A percentile compares a stretch with the other conserved stretches of the same genome.
phyloP scores from a whole-genome alignment of 2,329 filamentous ascomycete species.

The Aureobasidium sp. region DNA sequence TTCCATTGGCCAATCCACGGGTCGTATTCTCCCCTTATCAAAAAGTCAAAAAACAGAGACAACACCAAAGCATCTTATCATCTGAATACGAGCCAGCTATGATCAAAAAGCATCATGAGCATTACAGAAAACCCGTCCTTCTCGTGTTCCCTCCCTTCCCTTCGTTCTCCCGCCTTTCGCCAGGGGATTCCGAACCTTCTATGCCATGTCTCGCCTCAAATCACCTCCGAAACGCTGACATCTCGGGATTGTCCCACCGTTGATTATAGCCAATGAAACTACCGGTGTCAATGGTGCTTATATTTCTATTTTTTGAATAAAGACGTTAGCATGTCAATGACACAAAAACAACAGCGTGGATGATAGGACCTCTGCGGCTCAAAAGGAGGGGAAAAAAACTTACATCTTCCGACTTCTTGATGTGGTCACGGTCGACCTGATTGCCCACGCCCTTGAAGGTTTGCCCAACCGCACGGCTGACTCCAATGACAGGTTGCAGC shows the following conservation, averaged over 20 bases:
- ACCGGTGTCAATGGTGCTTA: background rate
- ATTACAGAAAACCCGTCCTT: background rate
- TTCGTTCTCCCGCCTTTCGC: background rate
- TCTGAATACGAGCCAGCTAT: background rate
- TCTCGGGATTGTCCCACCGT: background rate
- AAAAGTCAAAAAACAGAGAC: background rate
- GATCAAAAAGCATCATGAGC: background rate
- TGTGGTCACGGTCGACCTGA: slow-evolving; percentile 74
- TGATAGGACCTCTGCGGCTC: background rate
- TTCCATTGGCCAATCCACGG: no score
- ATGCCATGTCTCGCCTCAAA: background rate
- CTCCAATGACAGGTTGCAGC: slow-evolving; percentile 81
- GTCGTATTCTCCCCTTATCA: no score
- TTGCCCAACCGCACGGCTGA: slow-evolving; percentile 80
- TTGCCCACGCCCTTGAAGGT: slow-evolving; percentile 90
- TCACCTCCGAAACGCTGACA: background rate
- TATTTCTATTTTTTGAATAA: background rate
- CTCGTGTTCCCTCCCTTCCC: background rate
- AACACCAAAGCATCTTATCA: background rate
- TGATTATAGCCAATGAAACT: background rate
- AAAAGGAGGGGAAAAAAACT: slow-evolving; percentile 37
- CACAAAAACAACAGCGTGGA: no score
- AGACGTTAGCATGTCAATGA: background rate
- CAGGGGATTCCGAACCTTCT: background rate
- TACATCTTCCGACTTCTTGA: slow-evolving; percentile 80